A percentile compares a stretch with the other conserved stretches of the same genome.
phyloP scores from a whole-genome alignment of 192 early-diverging fungal genomes.

The Backusella liffmaniae region DNA sequence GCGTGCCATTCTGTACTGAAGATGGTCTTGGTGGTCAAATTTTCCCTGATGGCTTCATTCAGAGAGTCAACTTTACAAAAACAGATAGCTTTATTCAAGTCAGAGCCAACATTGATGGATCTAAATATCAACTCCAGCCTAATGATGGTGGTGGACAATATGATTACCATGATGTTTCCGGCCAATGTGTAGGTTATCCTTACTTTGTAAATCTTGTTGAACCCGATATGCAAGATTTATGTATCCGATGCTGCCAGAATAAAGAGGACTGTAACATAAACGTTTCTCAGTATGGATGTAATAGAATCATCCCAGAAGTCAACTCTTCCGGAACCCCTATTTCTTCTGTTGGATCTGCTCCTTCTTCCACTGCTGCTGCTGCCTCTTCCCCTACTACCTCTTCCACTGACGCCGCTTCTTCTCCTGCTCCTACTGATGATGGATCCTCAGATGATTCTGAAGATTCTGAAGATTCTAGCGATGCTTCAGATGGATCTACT shows the following conservation, averaged over 20 bases:
- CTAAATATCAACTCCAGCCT: conserved; percentile 29
- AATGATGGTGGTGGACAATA: conserved; percentile 51
- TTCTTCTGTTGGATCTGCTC: neutral
- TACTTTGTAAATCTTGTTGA: conserved; percentile 39
- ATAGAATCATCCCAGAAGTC: conserved; percentile 43
- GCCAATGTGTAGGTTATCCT: conserved; percentile 26
- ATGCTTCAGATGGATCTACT: neutral
- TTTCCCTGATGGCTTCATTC: conserved; percentile 49
- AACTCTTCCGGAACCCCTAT: neutral
- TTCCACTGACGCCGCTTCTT: neutral
- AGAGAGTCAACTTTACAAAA: conserved; percentile 32
- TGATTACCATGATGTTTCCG: conserved; percentile 11
- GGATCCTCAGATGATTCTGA: neutral
- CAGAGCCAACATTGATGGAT: conserved; percentile 46
- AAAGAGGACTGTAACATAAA: conserved; percentile 21
- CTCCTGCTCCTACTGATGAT: neutral
- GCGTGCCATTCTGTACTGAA: conserved; percentile 47
- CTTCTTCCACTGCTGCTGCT: neutral
- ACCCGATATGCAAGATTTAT: conserved; percentile 26
- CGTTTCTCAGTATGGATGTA: conserved; percentile 38
- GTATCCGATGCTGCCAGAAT: conserved; percentile 36
- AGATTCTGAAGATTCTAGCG: neutral
- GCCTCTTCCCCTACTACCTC: neutral
- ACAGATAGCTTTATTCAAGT: conserved; percentile 41
- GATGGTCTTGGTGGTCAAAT: conserved; percentile 23